Percentiles rank a stretch among this genome's conserved stretches.
Evolutionary conservation across 2,329 filamentous ascomycete species (phyloP).

Genomic region (Aureobasidium sp.): DNA sequence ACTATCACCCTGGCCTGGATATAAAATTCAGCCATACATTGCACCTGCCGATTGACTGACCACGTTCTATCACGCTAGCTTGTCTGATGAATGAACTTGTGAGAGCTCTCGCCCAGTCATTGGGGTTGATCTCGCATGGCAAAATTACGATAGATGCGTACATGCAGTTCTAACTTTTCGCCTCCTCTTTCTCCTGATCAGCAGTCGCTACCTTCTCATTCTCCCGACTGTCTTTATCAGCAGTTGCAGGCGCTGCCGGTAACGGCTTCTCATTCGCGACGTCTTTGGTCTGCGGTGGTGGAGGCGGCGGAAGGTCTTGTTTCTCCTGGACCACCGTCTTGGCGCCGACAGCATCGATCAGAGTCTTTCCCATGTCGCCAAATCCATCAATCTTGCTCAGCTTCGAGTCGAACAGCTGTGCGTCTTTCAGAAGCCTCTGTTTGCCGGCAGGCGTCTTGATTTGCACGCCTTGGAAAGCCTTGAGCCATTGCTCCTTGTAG

Average conservation of each 20-base stretch:
- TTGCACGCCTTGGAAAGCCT: constrained; percentile 58
- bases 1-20: background rate
- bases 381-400: constrained; percentile 75
- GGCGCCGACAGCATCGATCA: constrained; percentile 45
- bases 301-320: background rate
- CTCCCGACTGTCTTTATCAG: background rate
- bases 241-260: background rate
- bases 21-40: background rate
- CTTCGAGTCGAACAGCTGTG: constrained; percentile 63
- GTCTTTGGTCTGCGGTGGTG: background rate
- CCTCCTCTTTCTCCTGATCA: background rate
- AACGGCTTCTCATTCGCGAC: background rate
- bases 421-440: constrained; percentile 70
- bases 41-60: background rate
- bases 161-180: background rate
- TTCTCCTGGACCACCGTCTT: constrained; percentile 8
- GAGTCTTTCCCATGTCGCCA: constrained; percentile 62
- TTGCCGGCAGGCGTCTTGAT: constrained; percentile 62
- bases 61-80: background rate
- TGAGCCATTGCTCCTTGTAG: constrained; percentile 73
- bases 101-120: background rate
- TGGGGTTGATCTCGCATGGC: background rate
- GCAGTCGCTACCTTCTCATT: background rate
- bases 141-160: background rate
- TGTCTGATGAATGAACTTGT: background rate